Base-by-base conservation (phyloP, 176 grass and related monocot species). In the Alloteropsis semialata region DNA sequence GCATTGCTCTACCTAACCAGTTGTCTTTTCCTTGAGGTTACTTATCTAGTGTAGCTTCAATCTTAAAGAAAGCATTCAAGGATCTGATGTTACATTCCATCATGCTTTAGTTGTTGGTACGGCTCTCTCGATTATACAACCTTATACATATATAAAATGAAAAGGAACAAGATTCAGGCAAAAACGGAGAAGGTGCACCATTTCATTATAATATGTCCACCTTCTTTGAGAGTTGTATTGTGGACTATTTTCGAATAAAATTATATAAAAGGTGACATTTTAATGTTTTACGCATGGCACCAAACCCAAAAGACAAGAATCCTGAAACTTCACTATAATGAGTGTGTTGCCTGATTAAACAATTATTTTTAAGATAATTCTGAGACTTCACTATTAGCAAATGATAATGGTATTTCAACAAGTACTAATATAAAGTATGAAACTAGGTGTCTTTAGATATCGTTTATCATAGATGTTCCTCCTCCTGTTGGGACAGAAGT, bases 101-200 rank as follows among this genome's bases (percentile, higher is more conserved):
- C 65, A 62, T 72, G n/a, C 78, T 57, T 65, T 71, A 90, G 83
- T 65, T 77, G 83, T 77, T 86, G 56, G 60, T 82, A 86, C 44
- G 38, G 17, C 56, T 56, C 72, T 41, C 44, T 77, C 33, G 0
- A 11, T 25, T 63, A 62, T n/a, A n/a, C n/a, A n/a, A n/a, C n/a
- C n/a, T n/a, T n/a, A n/a, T 29, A 75, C 24, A 84, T 38, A 48
- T 36, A 85, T 41, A 54, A 12, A 53, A 38, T 15, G 28, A 62
- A 67, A 72, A 72, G 75, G 27, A 42, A 4, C 18, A 63, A 73
- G 19, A 54, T 65, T 56, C 18, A 73, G 3, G 30, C 33, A 60
- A 78, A 71, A 72, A 73, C 5, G 38, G 11, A 25, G 17, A 80
- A 53, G 57, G 59, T 74, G 38, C 63, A 65, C 34, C 56, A 34